phyloP scores from a whole-genome alignment of 106 monocot species.

The Allium sativum region DNA sequence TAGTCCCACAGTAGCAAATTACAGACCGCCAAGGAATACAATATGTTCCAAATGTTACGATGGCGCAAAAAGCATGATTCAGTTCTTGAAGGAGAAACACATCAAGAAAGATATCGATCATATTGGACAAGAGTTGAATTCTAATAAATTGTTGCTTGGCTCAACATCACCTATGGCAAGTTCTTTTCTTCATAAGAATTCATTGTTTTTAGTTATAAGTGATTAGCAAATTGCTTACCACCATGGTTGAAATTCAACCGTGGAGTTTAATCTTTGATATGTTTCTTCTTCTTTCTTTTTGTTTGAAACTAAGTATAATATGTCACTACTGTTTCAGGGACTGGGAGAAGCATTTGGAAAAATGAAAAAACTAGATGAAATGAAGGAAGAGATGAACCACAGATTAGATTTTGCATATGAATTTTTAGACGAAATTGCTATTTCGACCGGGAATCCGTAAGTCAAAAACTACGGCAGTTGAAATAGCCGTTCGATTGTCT shows the following conservation, averaged over 20 bases:
- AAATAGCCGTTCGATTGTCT: too few relatives aligned
- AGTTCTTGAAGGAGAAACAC: constrained; percentile 35
- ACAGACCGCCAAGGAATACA: constrained; percentile 64
- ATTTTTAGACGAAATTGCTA: too few relatives aligned
- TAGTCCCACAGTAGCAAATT: constrained; percentile 43
- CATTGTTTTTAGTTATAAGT: neutral
- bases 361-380: constrained; percentile 42
- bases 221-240: too few relatives aligned
- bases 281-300: too few relatives aligned
- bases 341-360: constrained; percentile 27
- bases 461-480: too few relatives aligned
- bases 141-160: neutral
- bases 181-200: neutral
- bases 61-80: constrained; percentile 48
- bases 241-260: too few relatives aligned
- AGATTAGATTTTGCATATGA: constrained; percentile 34
- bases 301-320: too few relatives aligned
- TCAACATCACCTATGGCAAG: constrained; percentile 34
- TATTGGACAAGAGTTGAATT: neutral
- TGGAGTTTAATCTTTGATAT: too few relatives aligned
- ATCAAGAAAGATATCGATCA: constrained; percentile 10
- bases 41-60: constrained; percentile 73
- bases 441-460: too few relatives aligned
- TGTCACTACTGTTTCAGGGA: too few relatives aligned
- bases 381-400: constrained; percentile 28